Percentiles rank a stretch among this genome's conserved stretches.
Evolutionary conservation across 345 rosid species (phyloP).

Genomic region (Anastatica hierochuntica): DNA sequence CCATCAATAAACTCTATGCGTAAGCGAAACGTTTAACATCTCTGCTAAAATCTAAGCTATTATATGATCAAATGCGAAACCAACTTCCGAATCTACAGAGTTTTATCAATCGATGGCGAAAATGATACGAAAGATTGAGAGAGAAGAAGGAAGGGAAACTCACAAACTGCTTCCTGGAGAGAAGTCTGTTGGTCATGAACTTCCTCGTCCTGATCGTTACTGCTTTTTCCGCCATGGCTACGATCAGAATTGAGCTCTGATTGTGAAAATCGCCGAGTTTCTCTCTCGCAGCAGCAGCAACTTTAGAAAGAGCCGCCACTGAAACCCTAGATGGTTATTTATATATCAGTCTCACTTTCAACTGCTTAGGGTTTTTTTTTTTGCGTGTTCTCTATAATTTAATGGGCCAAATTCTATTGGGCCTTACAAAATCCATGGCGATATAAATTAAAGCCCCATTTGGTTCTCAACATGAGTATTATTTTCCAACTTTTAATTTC

Average conservation of each 20-base stretch:
- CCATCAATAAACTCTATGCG: too few relatives aligned
- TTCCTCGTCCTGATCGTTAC: conserved; percentile 80
- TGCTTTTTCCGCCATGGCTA: conserved; percentile 79
- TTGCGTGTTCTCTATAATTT: background rate
- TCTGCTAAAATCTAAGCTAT: too few relatives aligned
- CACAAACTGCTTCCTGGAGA: conserved; percentile 93
- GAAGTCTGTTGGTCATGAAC: conserved; percentile 97
- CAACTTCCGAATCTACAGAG: too few relatives aligned
- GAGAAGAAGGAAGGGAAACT: conserved; percentile 19
- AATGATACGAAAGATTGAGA: too few relatives aligned
- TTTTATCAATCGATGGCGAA: too few relatives aligned
- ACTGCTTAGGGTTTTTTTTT: conserved; percentile 10
- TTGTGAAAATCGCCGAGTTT: background rate
- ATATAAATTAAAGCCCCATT: background rate
- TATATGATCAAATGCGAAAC: too few relatives aligned
- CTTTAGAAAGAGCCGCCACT: background rate
- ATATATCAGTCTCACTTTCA: conserved; percentile 10
- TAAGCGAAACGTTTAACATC: too few relatives aligned
- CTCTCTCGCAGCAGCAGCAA: conserved; percentile 12
- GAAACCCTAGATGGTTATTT: conserved; percentile 11
- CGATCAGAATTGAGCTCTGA: conserved; percentile 17
- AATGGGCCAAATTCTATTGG: background rate
- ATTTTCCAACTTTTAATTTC: too few relatives aligned
- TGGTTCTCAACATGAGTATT: too few relatives aligned
- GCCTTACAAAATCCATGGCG: too few relatives aligned